A percentile compares a stretch with the other conserved stretches of the same genome.
Evolutionary conservation across 768 basidiomycete species (phyloP).

Genomic region (Cyathus striatus): DNA sequence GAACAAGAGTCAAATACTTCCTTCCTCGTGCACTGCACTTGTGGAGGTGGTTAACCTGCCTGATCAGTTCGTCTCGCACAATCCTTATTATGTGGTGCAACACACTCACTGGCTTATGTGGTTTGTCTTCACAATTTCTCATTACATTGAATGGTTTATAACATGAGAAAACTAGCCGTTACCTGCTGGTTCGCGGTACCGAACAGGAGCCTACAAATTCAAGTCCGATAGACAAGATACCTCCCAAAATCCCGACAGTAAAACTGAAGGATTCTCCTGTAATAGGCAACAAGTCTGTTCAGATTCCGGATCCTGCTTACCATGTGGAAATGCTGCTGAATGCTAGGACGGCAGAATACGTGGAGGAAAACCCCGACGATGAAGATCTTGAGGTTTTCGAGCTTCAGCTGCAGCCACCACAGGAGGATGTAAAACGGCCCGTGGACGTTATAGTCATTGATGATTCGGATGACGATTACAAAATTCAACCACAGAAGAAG

Average conservation of each 20-base stretch:
- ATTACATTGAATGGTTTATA: no score
- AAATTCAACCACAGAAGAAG: constrained; percentile 10
- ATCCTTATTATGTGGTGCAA: constrained; percentile 53
- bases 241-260: constrained; percentile 30
- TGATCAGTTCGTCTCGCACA: constrained; percentile 42
- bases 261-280: constrained; percentile 34
- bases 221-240: constrained; percentile 9
- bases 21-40: constrained; percentile 49
- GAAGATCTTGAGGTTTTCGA: constrained; percentile 47
- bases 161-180: no score
- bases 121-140: constrained; percentile 26
- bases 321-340: constrained; percentile 45
- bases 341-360: constrained; percentile 30
- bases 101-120: constrained; percentile 70
- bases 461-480: constrained; percentile 26
- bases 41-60: constrained; percentile 66
- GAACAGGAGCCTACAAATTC: constrained; percentile 1
- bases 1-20: constrained; percentile 44
- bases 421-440: constrained; percentile 6
- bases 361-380: constrained; percentile 41
- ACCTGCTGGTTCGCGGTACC: constrained; percentile 48
- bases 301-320: constrained; percentile 54
- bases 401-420: constrained; percentile 16
- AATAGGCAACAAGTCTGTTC: constrained; percentile 28
- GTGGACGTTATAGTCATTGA: constrained; percentile 14